Base-by-base conservation (phyloP, 495 filamentous ascomycete species). In the Lindgomyces ingoldianus region DNA sequence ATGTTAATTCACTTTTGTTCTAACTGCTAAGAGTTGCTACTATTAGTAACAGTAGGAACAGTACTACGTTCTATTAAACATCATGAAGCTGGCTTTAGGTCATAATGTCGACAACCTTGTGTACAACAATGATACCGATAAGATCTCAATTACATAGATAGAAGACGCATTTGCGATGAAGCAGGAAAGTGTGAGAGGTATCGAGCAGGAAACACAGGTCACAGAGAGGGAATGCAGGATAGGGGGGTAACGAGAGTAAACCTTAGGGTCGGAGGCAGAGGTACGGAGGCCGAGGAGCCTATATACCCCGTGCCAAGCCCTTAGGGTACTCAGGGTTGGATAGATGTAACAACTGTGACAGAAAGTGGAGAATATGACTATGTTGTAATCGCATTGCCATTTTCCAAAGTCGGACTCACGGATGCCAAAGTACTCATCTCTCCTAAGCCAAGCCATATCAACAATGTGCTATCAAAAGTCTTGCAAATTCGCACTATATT, bases 401-500 rank as follows among this genome's bases (percentile, higher is more conserved):
- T 89, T 72, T 77, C 81, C 66, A 81, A 80, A 30, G 77, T 79
- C 36, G 64, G 77, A 16, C 65, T 72, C 54, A 75, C 54, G 70
- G 41, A 62, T 76, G 0, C 74, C 77, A 12, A 74, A 66, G 2
- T 84, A 81, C 60, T 77, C 79, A 0, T 79, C 78, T 2, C 72
- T 82, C 3, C 74, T 89, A 30, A 71, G 74, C 60, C 81, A 84
- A 27, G 87, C 87, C 1, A 89, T 90, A 69, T 68, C 72, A n/a
- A 78, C 80, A 10, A 67, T 89, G 62, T 80, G 79, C 21, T 89
- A 89, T 72, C 61, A 65, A 1, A 74, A 78, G 0, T 80, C 83
- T 16, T 90, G 87, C 77, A 90, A 90, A 65, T 71, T 90, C 0
- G 80, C 86, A 0, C 77, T 90, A 2, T 84, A 85, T 44, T 90